A percentile compares a stretch with the other conserved stretches of the same genome.
Conservation (phyloP, 257 asterid species). For the Przewalskia tangutica region DNA sequence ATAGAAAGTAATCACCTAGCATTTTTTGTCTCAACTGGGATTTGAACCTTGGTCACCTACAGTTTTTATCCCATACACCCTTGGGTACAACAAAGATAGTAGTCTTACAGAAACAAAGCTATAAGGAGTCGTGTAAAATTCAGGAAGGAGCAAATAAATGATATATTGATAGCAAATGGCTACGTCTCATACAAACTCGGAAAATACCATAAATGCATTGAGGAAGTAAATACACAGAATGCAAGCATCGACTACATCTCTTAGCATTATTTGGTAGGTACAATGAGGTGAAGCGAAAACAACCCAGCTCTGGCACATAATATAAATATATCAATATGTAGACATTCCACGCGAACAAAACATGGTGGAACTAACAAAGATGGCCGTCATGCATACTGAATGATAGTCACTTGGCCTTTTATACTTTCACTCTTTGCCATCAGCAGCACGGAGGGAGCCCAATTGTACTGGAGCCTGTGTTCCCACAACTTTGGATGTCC, state of each 20-base stretch:
- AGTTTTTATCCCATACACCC: not conserved
- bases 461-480: constrained; percentile 47
- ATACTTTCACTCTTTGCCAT: constrained; percentile 33
- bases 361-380: not conserved
- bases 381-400: not conserved
- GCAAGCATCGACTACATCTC: not conserved
- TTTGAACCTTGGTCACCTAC: not conserved
- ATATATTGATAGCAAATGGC: not conserved
- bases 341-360: not conserved
- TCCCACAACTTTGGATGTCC: constrained; percentile 43
- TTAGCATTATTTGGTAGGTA: not conserved
- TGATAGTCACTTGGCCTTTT: not conserved
- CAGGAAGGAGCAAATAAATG: not conserved
- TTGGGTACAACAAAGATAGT: not conserved
- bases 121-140: not conserved
- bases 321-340: not conserved
- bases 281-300: not conserved
- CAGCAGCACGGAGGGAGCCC: constrained; percentile 41
- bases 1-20: not conserved
- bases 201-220: not conserved
- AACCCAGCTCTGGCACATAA: not conserved
- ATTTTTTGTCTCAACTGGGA: not conserved
- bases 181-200: not conserved
- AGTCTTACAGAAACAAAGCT: not conserved
- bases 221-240: not conserved